Evolutionary conservation across 306 rosid species (phyloP).

Genomic region (Bauhinia variegata): DNA sequence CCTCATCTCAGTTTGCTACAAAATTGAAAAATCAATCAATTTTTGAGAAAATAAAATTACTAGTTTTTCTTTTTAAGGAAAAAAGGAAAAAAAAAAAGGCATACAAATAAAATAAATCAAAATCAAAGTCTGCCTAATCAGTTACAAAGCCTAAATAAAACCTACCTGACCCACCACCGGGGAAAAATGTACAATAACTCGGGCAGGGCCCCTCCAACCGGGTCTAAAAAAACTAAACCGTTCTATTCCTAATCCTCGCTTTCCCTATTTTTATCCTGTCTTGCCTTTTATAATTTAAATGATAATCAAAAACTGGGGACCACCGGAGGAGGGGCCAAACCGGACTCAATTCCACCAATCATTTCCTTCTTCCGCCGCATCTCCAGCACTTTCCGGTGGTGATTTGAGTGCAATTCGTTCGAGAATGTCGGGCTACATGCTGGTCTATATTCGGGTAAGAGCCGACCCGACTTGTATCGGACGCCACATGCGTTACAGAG

Average conservation of each 20-base stretch:
- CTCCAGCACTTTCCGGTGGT: conserved; percentile 96
- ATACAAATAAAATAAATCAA: too few species aligned
- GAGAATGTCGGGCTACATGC: conserved; percentile 96
- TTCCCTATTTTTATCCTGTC: neutral
- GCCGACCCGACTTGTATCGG: conserved; percentile 88
- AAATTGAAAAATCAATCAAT: neutral
- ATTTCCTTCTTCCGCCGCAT: conserved; percentile 87
- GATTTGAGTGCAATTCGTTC: conserved; percentile 80
- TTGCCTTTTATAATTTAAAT: neutral
- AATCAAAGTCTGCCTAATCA: conserved; percentile 43
- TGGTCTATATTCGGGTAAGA: conserved; percentile 92
- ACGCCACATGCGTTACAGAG: conserved; percentile 94
- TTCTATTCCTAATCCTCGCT: neutral
- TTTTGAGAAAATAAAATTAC: too few species aligned
- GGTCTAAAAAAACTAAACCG: too few species aligned
- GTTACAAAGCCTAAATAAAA: conserved; percentile 54
- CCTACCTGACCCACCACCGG: conserved; percentile 52
- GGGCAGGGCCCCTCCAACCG: too few species aligned
- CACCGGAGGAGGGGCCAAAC: conserved; percentile 39
- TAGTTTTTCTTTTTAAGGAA: too few species aligned
- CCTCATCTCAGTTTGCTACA: neutral
- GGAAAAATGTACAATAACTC: conserved; percentile 49
- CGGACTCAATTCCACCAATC: conserved; percentile 30
- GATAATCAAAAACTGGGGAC: conserved; percentile 58
- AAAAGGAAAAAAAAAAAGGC: neutral